These are phyloP conservation scores for Parsonsia alboflavescens DNA, from an alignment of 257 asterid genomes.

Conservation along the genomic window DNA sequence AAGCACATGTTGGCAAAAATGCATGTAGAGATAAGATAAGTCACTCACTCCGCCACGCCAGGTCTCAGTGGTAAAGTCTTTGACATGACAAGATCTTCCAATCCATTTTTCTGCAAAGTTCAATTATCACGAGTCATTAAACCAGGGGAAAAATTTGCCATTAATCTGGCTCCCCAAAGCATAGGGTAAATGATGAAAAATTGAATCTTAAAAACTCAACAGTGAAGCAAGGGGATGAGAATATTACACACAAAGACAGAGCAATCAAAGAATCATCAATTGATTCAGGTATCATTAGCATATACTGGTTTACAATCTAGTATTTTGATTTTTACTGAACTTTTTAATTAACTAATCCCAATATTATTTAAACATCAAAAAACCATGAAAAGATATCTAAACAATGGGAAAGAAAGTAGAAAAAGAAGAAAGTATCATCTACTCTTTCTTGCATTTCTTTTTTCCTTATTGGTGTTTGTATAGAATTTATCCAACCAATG, in stretches of 20 bases:
- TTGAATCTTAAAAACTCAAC: background rate
- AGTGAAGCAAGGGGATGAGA: background rate
- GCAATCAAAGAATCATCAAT: conserved; percentile 7
- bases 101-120: conserved; percentile 73
- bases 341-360: background rate
- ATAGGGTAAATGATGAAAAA: background rate
- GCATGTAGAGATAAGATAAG: conserved; percentile 15
- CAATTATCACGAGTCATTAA: conserved; percentile 26
- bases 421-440: background rate
- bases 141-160: background rate
- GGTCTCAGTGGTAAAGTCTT: conserved; percentile 65
- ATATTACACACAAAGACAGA: background rate
- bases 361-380: background rate
- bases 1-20: conserved; percentile 6
- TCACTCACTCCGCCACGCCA: conserved; percentile 77
- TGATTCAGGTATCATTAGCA: background rate
- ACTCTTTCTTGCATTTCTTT: background rate
- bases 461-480: background rate
- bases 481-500: background rate
- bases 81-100: conserved; percentile 78
- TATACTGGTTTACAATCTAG: background rate
- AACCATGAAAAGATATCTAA: background rate
- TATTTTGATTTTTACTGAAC: background rate
- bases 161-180: background rate
- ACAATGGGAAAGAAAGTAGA: background rate